A percentile compares a stretch with the other conserved stretches of the same genome.
These are phyloP conservation scores for Ceratocystis cubensis DNA, from an alignment of 2,329 filamentous ascomycete genomes.

Conservation along the genomic window DNA sequence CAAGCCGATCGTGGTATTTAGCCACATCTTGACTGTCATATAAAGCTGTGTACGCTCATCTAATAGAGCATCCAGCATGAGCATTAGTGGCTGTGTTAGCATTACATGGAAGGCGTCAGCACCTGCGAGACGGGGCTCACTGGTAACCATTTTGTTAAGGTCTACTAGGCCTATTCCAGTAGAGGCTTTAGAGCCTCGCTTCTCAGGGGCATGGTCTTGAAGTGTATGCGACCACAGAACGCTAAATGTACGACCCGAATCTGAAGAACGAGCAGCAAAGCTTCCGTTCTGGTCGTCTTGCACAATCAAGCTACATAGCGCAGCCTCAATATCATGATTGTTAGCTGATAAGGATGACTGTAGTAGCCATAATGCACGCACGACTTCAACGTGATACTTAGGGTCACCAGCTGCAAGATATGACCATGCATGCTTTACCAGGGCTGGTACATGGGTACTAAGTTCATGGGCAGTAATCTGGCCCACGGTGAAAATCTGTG, in stretches of 20 bases:
- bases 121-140: constrained; percentile 37
- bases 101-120: constrained; percentile 57
- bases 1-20: constrained; percentile 53
- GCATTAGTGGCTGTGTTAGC: constrained; percentile 66
- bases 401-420: constrained; percentile 71
- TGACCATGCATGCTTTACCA: constrained; percentile 64
- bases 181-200: constrained; percentile 35
- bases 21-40: constrained; percentile 68
- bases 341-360: constrained; percentile 56
- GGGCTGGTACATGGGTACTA: constrained; percentile 49
- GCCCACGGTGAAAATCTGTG: constrained; percentile 15
- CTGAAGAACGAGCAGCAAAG: constrained; percentile 39
- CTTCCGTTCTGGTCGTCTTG: constrained; percentile 37
- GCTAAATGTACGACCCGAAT: constrained; percentile 56
- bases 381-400: constrained; percentile 89
- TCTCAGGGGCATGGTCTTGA: constrained; percentile 45
- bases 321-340: constrained; percentile 67
- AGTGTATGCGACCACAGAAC: constrained; percentile 73
- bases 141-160: constrained; percentile 25
- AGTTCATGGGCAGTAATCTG: constrained; percentile 30
- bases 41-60: constrained; percentile 63
- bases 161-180: constrained; percentile 12
- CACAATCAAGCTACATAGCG: constrained; percentile 58
- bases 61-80: constrained; percentile 65
- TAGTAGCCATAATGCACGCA: constrained; percentile 73